phyloP scores from a whole-genome alignment of 345 rosid genomes.

The Salix viminalis region DNA sequence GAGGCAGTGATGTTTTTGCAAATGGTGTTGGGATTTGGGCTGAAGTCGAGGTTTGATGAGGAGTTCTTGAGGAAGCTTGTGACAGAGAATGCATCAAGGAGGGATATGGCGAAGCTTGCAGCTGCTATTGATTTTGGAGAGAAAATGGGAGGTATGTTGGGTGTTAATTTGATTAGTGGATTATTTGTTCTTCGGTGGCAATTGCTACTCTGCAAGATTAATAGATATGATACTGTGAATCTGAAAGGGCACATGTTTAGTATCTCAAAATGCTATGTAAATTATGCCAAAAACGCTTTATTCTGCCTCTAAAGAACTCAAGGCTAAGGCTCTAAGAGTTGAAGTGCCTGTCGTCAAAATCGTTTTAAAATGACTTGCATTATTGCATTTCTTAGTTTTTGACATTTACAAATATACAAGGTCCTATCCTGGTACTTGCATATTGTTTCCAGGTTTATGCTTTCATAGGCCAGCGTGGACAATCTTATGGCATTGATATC shows the following conservation, averaged over 20 bases:
- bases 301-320: too few species aligned
- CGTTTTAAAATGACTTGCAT: too few species aligned
- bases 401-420: too few species aligned
- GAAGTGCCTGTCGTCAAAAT: too few species aligned
- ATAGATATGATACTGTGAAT: not conserved
- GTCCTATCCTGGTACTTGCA: too few species aligned
- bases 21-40: constrained; percentile 44
- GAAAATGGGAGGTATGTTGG: constrained; percentile 40
- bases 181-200: not conserved
- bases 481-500: too few species aligned
- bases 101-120: constrained; percentile 57
- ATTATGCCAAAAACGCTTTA: too few species aligned
- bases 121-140: constrained; percentile 36
- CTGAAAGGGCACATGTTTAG: not conserved
- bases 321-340: too few species aligned
- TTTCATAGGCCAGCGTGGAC: too few species aligned
- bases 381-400: too few species aligned
- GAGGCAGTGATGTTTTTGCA: constrained; percentile 59
- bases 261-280: too few species aligned
- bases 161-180: not conserved
- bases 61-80: constrained; percentile 46
- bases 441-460: too few species aligned
- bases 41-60: constrained; percentile 40
- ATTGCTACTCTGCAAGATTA: not conserved
- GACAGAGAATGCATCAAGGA: constrained; percentile 41